Conservation (phyloP, 331 rosid genomes). For the Dryas integrifolia region DNA sequence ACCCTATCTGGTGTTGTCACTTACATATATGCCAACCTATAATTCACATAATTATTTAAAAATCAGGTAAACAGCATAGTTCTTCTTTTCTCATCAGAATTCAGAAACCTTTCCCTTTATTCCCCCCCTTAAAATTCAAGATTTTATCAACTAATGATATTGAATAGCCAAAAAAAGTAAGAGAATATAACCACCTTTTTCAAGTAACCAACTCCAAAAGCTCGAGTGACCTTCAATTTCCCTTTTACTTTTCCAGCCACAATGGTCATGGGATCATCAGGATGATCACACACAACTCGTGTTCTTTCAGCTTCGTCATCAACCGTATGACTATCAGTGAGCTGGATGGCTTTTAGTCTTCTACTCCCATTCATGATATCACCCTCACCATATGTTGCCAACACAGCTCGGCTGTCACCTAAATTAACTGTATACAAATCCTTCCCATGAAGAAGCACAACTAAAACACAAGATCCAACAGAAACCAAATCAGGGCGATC, state of each 20-base stretch:
- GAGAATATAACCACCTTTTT: conserved; percentile 58
- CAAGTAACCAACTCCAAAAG: conserved; percentile 97
- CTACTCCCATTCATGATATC: conserved; percentile 30
- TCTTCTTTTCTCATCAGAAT: too few relatives aligned
- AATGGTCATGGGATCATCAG: conserved; percentile 69
- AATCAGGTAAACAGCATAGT: too few relatives aligned
- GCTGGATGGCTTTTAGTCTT: conserved; percentile 69
- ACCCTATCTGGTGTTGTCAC: not conserved
- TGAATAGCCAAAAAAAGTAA: not conserved
- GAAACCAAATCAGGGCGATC: conserved; percentile 96
- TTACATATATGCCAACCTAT: not conserved
- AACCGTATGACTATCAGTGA: conserved; percentile 83
- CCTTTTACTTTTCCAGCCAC: conserved; percentile 86
- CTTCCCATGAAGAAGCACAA: conserved; percentile 82
- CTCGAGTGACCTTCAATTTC: conserved; percentile 94
- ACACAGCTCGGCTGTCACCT: conserved; percentile 94
- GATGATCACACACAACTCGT: conserved; percentile 63
- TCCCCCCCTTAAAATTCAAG: too few relatives aligned
- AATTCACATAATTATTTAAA: not conserved
- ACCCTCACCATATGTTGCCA: conserved; percentile 53
- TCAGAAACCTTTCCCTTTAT: too few relatives aligned
- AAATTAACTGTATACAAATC: conserved; percentile 84
- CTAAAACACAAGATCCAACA: conserved; percentile 86
- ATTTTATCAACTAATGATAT: too few relatives aligned
- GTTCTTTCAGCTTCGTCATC: conserved; percentile 70